Conservation (phyloP, 1,284 basidiomycete genomes). For the Malassezia globosa region DNA sequence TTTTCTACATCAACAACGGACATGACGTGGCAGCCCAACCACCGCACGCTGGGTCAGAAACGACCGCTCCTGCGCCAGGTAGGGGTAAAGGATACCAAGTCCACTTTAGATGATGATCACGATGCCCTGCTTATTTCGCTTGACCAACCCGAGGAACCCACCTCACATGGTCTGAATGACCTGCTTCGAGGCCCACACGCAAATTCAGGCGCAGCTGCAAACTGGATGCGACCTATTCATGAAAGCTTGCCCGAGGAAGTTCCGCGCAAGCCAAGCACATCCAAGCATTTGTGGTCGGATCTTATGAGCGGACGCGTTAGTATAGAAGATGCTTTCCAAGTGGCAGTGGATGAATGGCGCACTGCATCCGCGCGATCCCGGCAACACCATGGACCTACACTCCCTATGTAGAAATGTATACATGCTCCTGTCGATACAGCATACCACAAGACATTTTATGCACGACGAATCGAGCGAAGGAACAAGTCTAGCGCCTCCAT, state of each 20-base stretch:
- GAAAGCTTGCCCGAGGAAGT: slow-evolving; percentile 25
- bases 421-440: background rate
- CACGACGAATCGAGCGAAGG: background rate
- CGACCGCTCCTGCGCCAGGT: background rate
- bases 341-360: slow-evolving; percentile 17
- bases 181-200: slow-evolving; percentile 32
- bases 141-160: background rate
- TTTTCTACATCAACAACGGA: background rate
- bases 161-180: slow-evolving; percentile 20
- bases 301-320: slow-evolving; percentile 7
- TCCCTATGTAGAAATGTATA: slow-evolving; percentile 8
- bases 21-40: background rate
- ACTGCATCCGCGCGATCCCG: slow-evolving; percentile 1
- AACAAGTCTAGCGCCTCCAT: slow-evolving; percentile 11
- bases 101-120: background rate
- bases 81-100: background rate
- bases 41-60: slow-evolving; percentile 1
- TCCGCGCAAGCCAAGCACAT: background rate
- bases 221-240: slow-evolving; percentile 42
- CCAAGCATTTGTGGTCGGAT: slow-evolving; percentile 5
- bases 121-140: background rate
- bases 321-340: slow-evolving; percentile 17
- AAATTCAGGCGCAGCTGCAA: slow-evolving; percentile 37
- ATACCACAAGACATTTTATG: background rate
- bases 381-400: background rate